phyloP scores from a whole-genome alignment of 139 green algal species.

The Zygnema circumcarinatum region DNA sequence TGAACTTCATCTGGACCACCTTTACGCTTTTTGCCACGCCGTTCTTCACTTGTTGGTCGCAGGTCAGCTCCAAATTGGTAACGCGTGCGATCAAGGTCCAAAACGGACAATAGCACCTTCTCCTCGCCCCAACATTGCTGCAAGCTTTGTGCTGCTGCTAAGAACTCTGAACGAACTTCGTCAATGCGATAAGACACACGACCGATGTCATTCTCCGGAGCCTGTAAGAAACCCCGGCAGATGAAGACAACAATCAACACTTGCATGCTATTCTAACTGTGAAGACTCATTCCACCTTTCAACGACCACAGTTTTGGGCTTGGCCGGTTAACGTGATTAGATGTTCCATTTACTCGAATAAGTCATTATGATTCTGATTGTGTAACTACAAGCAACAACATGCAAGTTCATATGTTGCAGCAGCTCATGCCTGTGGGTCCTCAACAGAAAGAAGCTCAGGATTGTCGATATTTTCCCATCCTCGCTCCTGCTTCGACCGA shows the following conservation, averaged over 20 bases:
- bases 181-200: conserved; percentile 38
- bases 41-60: not conserved
- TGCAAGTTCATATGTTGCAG: too few species aligned
- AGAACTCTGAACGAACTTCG: not conserved
- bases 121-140: not conserved
- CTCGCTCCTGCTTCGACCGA: conserved; percentile 1
- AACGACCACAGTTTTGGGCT: too few species aligned
- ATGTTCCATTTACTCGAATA: too few species aligned
- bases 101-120: not conserved
- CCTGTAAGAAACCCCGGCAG: conserved; percentile 14
- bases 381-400: too few species aligned
- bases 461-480: conserved; percentile 18
- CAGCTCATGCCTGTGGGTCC: conserved; percentile 21
- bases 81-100: not conserved
- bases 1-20: not conserved
- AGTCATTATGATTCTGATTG: too few species aligned
- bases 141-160: not conserved
- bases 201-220: conserved; percentile 23
- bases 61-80: not conserved
- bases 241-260: too few species aligned
- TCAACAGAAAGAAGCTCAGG: conserved; percentile 36
- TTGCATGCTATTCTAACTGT: too few species aligned
- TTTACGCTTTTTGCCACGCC: not conserved
- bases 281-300: too few species aligned
- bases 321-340: too few species aligned